These are phyloP conservation scores for Penicillium sp. DNA, from an alignment of 2,329 filamentous ascomycete species.

Conservation along the genomic window DNA sequence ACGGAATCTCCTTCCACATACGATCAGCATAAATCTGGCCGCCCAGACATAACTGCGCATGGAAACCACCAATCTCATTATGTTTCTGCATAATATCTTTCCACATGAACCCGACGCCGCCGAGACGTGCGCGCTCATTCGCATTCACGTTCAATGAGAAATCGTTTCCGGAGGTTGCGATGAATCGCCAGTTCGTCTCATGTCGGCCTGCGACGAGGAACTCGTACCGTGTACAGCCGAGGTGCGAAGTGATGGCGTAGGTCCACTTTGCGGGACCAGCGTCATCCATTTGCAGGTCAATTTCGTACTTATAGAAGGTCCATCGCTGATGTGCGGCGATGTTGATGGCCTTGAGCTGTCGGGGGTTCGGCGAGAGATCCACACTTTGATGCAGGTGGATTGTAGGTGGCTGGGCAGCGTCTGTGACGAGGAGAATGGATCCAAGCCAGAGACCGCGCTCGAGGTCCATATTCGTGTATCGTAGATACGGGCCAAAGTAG, in stretches of 20 bases:
- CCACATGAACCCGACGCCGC: slow-evolving; percentile 96
- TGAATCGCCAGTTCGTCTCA: slow-evolving; percentile 93
- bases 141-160: slow-evolving; percentile 86
- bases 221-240: slow-evolving; percentile 97
- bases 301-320: slow-evolving; percentile 93
- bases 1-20: slow-evolving; percentile 92
- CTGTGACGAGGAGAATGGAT: slow-evolving; percentile 90
- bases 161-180: slow-evolving; percentile 94
- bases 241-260: slow-evolving; percentile 93
- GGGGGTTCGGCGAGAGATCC: slow-evolving; percentile 89
- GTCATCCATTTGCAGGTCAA: slow-evolving; percentile 89
- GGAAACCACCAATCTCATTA: slow-evolving; percentile 92
- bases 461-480: slow-evolving; percentile 96
- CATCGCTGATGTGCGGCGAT: slow-evolving; percentile 91
- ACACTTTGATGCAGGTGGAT: slow-evolving; percentile 91
- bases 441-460: slow-evolving; percentile 89
- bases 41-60: slow-evolving; percentile 87
- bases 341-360: slow-evolving; percentile 77
- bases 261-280: slow-evolving; percentile 82
- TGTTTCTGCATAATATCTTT: slow-evolving; percentile 98
- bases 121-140: slow-evolving; percentile 81
- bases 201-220: slow-evolving; percentile 89
- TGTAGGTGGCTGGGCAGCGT: slow-evolving; percentile 87
- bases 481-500: slow-evolving; percentile 94
- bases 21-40: slow-evolving; percentile 95